Conservation (phyloP, 805 yeast species). For the Saccharomycopsis sp. region DNA sequence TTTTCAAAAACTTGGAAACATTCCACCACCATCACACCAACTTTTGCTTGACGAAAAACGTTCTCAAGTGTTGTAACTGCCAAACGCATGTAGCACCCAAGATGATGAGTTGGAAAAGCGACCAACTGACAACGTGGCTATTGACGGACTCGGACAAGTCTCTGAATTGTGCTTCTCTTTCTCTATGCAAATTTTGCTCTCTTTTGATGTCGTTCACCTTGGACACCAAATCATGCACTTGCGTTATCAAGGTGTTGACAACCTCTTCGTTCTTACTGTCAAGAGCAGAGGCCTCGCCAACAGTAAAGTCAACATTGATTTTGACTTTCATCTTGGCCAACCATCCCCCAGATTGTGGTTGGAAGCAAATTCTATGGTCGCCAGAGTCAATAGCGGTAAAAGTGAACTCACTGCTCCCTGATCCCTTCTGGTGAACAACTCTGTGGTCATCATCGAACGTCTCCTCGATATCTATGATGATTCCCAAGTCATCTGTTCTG, state of each 20-base stretch:
- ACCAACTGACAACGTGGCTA: constrained; percentile 65
- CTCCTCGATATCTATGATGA: constrained; percentile 43
- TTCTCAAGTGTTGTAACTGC: constrained; percentile 66
- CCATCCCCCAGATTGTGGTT: constrained; percentile 49
- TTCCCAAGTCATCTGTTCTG: constrained; percentile 30
- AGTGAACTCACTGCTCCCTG: constrained; percentile 59
- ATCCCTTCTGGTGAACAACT: constrained; percentile 61
- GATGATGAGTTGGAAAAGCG: constrained; percentile 54
- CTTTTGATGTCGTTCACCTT: constrained; percentile 53
- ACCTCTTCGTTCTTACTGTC: constrained; percentile 60
- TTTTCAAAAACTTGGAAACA: too few relatives aligned
- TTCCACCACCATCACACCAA: too few relatives aligned
- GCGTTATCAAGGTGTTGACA: constrained; percentile 46
- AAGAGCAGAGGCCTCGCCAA: constrained; percentile 55
- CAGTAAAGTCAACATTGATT: constrained; percentile 53
- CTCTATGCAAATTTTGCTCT: constrained; percentile 62
- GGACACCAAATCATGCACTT: constrained; percentile 45
- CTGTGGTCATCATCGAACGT: constrained; percentile 71
- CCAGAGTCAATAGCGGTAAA: constrained; percentile 69
- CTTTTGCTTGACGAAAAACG: constrained; percentile 74
- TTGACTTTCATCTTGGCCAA: constrained; percentile 49
- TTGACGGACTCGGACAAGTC: constrained; percentile 64
- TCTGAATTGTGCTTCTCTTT: constrained; percentile 67
- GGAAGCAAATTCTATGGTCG: constrained; percentile 68
- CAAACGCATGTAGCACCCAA: constrained; percentile 60